Evolutionary conservation across 2,329 filamentous ascomycete genomes (phyloP), one percentile per base, ranked within the genome.

Genomic region (Cladosporium halotolerans): DNA sequence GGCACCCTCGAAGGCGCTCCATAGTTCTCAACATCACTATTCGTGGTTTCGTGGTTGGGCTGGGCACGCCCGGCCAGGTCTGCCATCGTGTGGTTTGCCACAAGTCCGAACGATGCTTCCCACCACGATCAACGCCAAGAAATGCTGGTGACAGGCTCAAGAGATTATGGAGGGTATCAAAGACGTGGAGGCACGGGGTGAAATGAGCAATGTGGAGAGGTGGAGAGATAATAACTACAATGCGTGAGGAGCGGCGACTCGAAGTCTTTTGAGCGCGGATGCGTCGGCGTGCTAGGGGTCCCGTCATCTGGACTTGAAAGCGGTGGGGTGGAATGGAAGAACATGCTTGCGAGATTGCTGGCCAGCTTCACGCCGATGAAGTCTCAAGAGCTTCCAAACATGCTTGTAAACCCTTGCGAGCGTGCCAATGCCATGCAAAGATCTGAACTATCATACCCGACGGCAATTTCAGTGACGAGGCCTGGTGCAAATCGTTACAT

Each of bases 1-100:
- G 64, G 58, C 40, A 60, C 60, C 40, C 59, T 59, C 13, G 61
- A 50, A 40, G 61, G 55, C 16, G 52, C 55, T 33, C 52, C 59
- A 19, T 60, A 48, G 28, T 58, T 41, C 39, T 61, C 57, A 48
- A 62, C 53, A n/a, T 57, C 59, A 38, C 58, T 55, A 34, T 60
- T 34, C 16, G 33, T 45, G 7, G 16, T 19, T 41, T 55, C 23
- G 16, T 51, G 16, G n/a, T 51, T 43, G 18, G 40, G 32, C n/a
- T 16, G 40, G 40, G 28, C 31, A n/a, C 28, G 48, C 23, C 14
- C 48, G 32, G 28, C 18, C 18, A 38, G 48, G 32, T 51, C 48
- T 18, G 40, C 48, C 48, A 51, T 51, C 40, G 2, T 44, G 40
- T n/a, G 3, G 16, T 16, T 34, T 41, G n/a, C 23, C 32, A 39